Percentiles rank a stretch among this genome's conserved stretches.
These are phyloP conservation scores for Aristolochia contorta DNA, from an alignment of 164 flowering plant genomes.

Conservation along the genomic window DNA sequence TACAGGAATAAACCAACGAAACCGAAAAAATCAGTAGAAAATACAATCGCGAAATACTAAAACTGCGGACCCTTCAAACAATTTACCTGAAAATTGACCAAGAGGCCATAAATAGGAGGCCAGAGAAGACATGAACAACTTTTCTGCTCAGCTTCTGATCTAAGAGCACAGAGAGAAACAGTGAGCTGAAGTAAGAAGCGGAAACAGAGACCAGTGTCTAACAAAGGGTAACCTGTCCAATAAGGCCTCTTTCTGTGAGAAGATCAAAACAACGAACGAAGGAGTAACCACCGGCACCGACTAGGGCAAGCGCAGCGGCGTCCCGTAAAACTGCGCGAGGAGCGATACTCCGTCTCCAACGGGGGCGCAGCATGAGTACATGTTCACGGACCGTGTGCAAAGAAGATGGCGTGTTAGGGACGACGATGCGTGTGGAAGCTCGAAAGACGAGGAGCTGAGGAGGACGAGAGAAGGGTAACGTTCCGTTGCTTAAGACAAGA, in stretches of 20 bases:
- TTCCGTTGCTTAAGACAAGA: too few species aligned
- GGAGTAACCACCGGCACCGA: constrained; percentile 49
- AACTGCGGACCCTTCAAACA: too few species aligned
- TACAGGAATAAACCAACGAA: constrained; percentile 6
- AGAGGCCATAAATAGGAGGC: constrained; percentile 66
- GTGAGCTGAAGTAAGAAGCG: neutral
- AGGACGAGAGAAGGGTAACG: too few species aligned
- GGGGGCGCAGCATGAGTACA: too few species aligned
- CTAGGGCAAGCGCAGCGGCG: constrained; percentile 51
- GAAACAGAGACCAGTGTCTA: neutral
- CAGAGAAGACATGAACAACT: constrained; percentile 79
- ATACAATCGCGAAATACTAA: too few species aligned
- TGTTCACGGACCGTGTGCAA: too few species aligned
- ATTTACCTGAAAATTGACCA: constrained; percentile 93
- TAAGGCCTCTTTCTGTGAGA: constrained; percentile 38
- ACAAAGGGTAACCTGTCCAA: constrained; percentile 43
- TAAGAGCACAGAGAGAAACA: constrained; percentile 3
- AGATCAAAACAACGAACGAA: constrained; percentile 53
- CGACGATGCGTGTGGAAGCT: too few species aligned
- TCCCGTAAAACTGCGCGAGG: constrained; percentile 29
- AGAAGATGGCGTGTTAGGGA: too few species aligned
- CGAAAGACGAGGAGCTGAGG: too few species aligned
- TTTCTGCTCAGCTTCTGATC: constrained; percentile 83
- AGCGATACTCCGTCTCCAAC: neutral
- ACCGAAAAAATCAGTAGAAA: too few species aligned